These are phyloP conservation scores for Cunninghamia lanceolata DNA, from an alignment of 75 land plant genomes.

Conservation along the genomic window DNA sequence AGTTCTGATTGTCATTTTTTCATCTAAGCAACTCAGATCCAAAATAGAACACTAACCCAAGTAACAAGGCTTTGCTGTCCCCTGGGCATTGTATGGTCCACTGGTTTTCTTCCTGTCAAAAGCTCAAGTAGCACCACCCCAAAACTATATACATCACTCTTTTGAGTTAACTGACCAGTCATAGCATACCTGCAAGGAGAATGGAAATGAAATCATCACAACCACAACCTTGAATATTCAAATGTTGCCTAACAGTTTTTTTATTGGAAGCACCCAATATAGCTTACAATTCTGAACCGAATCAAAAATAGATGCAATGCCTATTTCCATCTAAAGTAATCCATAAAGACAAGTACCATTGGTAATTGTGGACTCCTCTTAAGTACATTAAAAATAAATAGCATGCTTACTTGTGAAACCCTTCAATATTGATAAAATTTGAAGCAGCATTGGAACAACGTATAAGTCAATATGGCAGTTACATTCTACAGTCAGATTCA, in stretches of 20 bases:
- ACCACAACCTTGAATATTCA: background rate
- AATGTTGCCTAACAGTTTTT: background rate
- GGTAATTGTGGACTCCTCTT: background rate
- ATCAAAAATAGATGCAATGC: background rate
- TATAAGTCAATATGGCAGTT: background rate
- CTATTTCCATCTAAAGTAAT: background rate
- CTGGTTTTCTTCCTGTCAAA: constrained; percentile 78
- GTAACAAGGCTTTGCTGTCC: constrained; percentile 83
- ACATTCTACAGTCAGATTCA: background rate
- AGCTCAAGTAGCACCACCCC: constrained; percentile 75
- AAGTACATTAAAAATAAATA: background rate
- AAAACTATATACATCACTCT: constrained; percentile 82
- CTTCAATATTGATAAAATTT: background rate
- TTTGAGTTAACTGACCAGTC: constrained; percentile 79
- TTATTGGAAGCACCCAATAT: background rate
- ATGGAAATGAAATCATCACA: constrained; percentile 2
- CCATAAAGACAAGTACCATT: background rate
- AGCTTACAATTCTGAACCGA: background rate
- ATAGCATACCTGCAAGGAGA: constrained; percentile 63
- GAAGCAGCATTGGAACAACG: background rate
- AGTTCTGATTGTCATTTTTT: background rate
- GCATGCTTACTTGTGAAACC: background rate
- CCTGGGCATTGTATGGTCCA: constrained; percentile 77
- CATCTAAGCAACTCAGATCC: background rate
- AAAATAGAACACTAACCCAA: constrained; percentile 44